phyloP scores from a whole-genome alignment of 2,329 filamentous ascomycete species.

The Pseudogymnoascus sp. region DNA sequence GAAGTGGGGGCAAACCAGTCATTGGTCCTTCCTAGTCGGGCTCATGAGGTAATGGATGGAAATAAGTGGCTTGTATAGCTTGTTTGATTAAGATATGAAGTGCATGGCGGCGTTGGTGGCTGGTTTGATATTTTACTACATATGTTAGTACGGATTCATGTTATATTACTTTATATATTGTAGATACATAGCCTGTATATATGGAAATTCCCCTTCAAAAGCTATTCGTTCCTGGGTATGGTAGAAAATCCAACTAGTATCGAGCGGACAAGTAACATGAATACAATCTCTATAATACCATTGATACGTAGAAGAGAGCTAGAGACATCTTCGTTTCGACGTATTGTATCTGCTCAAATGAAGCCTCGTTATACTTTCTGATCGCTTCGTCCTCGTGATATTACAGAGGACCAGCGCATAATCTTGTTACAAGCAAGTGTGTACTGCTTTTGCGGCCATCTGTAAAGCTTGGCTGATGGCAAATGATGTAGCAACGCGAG shows the following conservation, averaged over 20 bases:
- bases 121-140: not conserved
- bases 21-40: constrained; percentile 33
- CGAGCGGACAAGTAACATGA: not conserved
- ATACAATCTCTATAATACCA: too few relatives aligned
- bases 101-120: not conserved
- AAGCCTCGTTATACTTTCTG: not conserved
- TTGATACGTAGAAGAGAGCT: too few relatives aligned
- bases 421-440: not conserved
- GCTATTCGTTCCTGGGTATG: not conserved
- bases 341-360: not conserved
- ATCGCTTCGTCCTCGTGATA: not conserved
- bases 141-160: not conserved
- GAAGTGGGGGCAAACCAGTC: constrained; percentile 32
- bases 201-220: not conserved
- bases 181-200: constrained; percentile 2
- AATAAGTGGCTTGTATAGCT: not conserved
- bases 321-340: too few relatives aligned
- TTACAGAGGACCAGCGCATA: not conserved
- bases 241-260: not conserved
- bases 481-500: not conserved
- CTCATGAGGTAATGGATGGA: constrained; percentile 23
- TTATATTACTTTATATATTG: not conserved
- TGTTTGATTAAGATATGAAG: constrained; percentile 3
- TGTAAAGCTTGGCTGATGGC: not conserved
- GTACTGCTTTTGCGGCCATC: not conserved